These are phyloP conservation scores for Cladorrhinum sp. DNA, from an alignment of 2,329 filamentous ascomycete genomes.

Conservation along the genomic window DNA sequence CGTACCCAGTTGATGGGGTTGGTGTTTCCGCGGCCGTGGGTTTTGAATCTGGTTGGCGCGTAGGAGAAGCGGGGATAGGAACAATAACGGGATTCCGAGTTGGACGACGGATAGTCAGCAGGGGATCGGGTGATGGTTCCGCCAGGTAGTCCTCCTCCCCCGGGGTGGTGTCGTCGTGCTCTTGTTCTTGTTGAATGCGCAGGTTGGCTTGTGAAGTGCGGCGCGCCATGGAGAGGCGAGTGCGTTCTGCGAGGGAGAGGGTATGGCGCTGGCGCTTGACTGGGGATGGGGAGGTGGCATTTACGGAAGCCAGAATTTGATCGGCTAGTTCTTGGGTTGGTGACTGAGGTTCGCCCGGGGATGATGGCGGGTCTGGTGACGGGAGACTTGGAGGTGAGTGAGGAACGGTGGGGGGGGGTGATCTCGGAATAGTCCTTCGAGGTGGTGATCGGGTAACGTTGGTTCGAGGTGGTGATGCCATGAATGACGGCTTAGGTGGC, in stretches of 20 bases:
- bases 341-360: conserved; percentile 29
- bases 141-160: conserved; percentile 26
- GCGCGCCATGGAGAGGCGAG: conserved; percentile 72
- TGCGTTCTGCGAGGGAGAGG: conserved; percentile 71
- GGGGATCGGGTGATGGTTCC: conserved; percentile 1
- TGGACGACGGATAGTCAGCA: conserved; percentile 15
- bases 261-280: conserved; percentile 54
- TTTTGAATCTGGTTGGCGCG: conserved; percentile 18
- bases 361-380: neutral
- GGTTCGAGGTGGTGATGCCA: neutral
- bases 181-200: conserved; percentile 20
- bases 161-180: conserved; percentile 34
- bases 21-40: conserved; percentile 29
- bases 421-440: conserved; percentile 1
- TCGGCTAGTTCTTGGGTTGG: conserved; percentile 53
- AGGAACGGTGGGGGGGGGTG: conserved; percentile 3
- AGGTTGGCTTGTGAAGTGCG: conserved; percentile 43
- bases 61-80: neutral
- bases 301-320: conserved; percentile 54
- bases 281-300: conserved; percentile 56
- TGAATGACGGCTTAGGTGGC: conserved; percentile 6
- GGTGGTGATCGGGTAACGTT: neutral
- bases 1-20: conserved; percentile 31
- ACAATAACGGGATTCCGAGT: neutral
- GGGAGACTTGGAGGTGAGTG: neutral